phyloP scores from a whole-genome alignment of 2,329 filamentous ascomycete species.

The Scedosporium dehoogii region DNA sequence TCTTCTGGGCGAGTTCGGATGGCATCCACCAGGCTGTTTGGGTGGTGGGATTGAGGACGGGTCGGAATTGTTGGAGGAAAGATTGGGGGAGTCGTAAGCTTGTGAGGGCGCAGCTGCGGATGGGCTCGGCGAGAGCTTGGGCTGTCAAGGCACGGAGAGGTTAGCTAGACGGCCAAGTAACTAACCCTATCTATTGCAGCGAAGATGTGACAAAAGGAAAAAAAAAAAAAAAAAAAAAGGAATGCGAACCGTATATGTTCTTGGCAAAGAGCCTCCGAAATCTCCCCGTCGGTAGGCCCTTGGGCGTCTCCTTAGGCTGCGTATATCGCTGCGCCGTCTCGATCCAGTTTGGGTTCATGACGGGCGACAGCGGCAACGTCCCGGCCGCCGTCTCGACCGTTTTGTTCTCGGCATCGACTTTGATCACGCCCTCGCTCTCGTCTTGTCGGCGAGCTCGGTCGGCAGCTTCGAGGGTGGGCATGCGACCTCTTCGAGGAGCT shows the following conservation, averaged over 20 bases:
- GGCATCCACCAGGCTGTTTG: slow-evolving; percentile 47
- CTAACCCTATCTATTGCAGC: no score
- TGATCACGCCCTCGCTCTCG: background rate
- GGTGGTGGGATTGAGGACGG: slow-evolving; percentile 45
- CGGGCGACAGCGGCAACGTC: slow-evolving; percentile 40
- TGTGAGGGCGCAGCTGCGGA: slow-evolving; percentile 47
- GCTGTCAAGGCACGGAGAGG: slow-evolving; percentile 29
- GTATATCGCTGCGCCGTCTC: slow-evolving; percentile 31
- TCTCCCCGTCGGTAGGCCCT: slow-evolving; percentile 22
- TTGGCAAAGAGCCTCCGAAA: slow-evolving; percentile 49
- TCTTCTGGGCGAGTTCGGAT: slow-evolving; percentile 7
- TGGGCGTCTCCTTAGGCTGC: slow-evolving; percentile 24
- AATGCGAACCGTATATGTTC: slow-evolving; percentile 52
- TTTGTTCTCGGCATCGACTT: slow-evolving; percentile 17
- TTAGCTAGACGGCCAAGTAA: no score
- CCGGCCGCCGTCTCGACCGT: slow-evolving; percentile 35
- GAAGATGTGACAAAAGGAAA: no score
- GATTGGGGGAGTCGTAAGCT: slow-evolving; percentile 40
- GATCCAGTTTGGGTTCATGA: slow-evolving; percentile 42
- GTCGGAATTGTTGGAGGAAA: slow-evolving; percentile 53
- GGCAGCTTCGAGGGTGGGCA: background rate
- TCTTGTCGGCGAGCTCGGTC: background rate
- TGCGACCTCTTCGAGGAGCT: background rate
- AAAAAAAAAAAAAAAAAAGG: no score
- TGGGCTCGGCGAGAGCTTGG: slow-evolving; percentile 47